Base-by-base conservation (phyloP, 106 monocot species). In the Triglochin maritima region DNA sequence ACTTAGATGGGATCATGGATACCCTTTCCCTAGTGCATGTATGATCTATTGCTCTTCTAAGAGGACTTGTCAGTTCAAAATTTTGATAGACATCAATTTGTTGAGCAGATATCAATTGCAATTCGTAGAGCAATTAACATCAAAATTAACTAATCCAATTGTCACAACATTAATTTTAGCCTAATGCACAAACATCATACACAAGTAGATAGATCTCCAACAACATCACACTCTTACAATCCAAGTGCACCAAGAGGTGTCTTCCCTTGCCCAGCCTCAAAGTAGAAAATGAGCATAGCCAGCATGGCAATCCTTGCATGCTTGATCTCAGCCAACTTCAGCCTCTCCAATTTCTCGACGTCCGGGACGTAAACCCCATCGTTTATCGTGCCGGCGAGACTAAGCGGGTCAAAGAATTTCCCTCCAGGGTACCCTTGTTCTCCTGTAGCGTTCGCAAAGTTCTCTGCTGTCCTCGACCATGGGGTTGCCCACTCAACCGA, bases 401-500 rank as follows among this genome's bases (percentile, higher is more conserved):
- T 45, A 8, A 96, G 75, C 2, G 95, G 95, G 74, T 96, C 95
- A 69, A 96, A 96, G 79, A 96, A 96, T 61, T 90, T 96, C 50
- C 95, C 90, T 4, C 95, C 95, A 5, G 95, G 95, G 64, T 96
- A 96, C 0, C 95, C 90, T 69, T 96, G 95, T 2, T 96, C 90
- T 49, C 95, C 95, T 3, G 95, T 96, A 57, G 74, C 47, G 76
- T 96, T 96, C 29, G 83, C 76, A 60, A 96, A 96, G 80, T 96
- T 96, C 57, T 88, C 90, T 13, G 95, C 73, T 0, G 87, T 90
- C 61, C 77, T 81, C 1, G 95, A 96, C 95, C 95, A 96, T 0
- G 95, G 95, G 6, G 95, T 96, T 44, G 95, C 95, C 95, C 95
- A 96, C 65, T 96, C 90, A 5, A 96, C 82, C 10, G 95, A 78